Base-by-base conservation (phyloP, 2,329 filamentous ascomycete species). In the Calonectria crousiana region DNA sequence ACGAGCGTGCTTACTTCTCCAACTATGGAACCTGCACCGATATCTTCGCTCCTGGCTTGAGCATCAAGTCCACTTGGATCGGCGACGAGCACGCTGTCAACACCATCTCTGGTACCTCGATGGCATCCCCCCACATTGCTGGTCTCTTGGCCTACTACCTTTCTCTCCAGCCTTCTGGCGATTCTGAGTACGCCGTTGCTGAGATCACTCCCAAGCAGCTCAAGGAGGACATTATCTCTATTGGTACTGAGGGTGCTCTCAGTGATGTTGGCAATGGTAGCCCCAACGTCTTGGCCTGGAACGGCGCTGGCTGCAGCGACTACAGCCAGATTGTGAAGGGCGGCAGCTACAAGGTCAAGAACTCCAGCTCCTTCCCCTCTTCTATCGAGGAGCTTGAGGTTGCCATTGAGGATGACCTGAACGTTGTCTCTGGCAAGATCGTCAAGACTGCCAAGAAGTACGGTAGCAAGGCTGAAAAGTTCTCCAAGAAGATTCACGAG, bases 1-100 rank as follows among this genome's bases (percentile, higher is more conserved):
- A 99, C 84, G 95, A 95, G 90, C 96, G 97, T 88, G 97, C 97
- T 78, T 99, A 98, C 92, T 99, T 99, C 93, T 99, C 97, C 92
- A 99, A 99, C 94, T 98, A 93, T 87, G 97, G 97, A 86, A 97
- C 96, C 91, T 99, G 97, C 92, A 98, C 96, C 85, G 97, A 99
- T 88, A 98, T 99, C 90, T 99, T 99, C 83, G 97, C 96, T 77
- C 97, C 97, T 75, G 97, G 97, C 84, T 91, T 98, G 83, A 98
- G 95, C 93, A 98, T 99, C 82, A 92, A 95, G 82, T 99, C 97
- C 78, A 98, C 97, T 85, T 99, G 97, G 97, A 98, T 98, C 82
- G 97, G 97, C 85, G 96, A 94, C 92, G 94, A 97, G 87, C 93
- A 96, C 83, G 96, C 97, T 83, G 92, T 95, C 89, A 99, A 99